Evolutionary conservation across 768 basidiomycete genomes (phyloP).

Genomic region (Hygrophorus pudorinus): DNA sequence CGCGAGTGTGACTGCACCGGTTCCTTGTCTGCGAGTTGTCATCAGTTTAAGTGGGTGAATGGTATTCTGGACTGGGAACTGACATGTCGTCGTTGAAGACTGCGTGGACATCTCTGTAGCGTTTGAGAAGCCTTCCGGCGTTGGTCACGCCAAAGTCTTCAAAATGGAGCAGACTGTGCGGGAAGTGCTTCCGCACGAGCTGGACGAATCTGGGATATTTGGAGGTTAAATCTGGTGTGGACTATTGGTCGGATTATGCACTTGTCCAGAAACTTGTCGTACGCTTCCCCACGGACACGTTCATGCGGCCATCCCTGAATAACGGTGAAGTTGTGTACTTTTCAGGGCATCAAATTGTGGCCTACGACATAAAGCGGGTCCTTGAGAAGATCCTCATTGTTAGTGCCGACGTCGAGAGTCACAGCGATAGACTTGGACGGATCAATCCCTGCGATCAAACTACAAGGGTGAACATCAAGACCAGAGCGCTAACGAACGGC

Average conservation of each 20-base stretch:
- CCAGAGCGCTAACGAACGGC: neutral
- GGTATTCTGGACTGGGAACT: slow-evolving; percentile 17
- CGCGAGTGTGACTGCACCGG: slow-evolving; percentile 67
- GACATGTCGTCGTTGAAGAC: slow-evolving; percentile 86
- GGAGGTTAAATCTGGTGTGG: neutral
- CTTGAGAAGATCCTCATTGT: slow-evolving; percentile 52
- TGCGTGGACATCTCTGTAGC: slow-evolving; percentile 52
- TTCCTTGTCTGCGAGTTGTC: slow-evolving; percentile 45
- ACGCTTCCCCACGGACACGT: slow-evolving; percentile 62
- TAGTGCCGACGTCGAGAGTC: slow-evolving; percentile 67
- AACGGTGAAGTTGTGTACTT: neutral
- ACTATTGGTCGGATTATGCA: slow-evolving; percentile 18
- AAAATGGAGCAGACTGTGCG: slow-evolving; percentile 63
- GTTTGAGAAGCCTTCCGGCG: slow-evolving; percentile 55
- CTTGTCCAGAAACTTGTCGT: slow-evolving; percentile 73
- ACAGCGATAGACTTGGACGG: slow-evolving; percentile 50
- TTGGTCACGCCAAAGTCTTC: slow-evolving; percentile 81
- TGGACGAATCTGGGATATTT: slow-evolving; percentile 52
- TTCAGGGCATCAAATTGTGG: slow-evolving; percentile 5
- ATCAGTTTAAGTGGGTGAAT: neutral
- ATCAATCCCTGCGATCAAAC: slow-evolving; percentile 57
- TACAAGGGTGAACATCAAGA: slow-evolving; percentile 13
- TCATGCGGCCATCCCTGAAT: slow-evolving; percentile 61
- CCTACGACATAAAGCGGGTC: slow-evolving; percentile 61
- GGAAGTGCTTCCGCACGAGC: slow-evolving; percentile 63